These are phyloP conservation scores for Pythium aquatile DNA, from an alignment of 352 stramenopile genomes.

Conservation along the genomic window DNA sequence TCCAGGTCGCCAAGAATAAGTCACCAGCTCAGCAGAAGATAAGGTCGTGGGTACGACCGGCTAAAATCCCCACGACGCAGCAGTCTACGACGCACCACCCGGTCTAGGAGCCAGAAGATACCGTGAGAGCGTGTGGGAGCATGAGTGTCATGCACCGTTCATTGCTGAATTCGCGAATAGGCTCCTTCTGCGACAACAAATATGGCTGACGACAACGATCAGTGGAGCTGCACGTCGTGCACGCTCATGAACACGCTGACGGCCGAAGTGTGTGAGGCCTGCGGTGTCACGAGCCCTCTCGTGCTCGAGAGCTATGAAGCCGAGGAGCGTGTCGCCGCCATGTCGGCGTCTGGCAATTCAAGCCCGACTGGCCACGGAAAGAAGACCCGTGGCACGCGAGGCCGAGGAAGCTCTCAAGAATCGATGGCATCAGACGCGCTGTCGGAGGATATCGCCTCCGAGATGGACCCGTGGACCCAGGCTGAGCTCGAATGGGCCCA, in stretches of 20 bases:
- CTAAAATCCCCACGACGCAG: too few species aligned
- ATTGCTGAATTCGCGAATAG: not conserved
- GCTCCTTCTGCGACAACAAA: not conserved
- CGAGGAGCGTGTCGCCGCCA: slow-evolving; percentile 36
- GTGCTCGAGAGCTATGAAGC: slow-evolving; percentile 56
- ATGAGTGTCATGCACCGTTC: not conserved
- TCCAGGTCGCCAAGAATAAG: not conserved
- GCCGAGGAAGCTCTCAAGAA: slow-evolving; percentile 37
- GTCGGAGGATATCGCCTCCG: slow-evolving; percentile 31
- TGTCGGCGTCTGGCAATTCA: slow-evolving; percentile 8
- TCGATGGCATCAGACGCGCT: slow-evolving; percentile 36
- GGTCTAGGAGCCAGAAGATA: not conserved
- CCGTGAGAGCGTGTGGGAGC: not conserved
- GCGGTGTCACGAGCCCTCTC: slow-evolving; percentile 62
- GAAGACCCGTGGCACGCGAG: slow-evolving; percentile 9
- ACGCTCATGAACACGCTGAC: slow-evolving; percentile 63
- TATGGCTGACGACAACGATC: slow-evolving; percentile 30
- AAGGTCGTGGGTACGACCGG: not conserved
- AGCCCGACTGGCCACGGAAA: not conserved
- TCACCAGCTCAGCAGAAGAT: not conserved
- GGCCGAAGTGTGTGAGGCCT: slow-evolving; percentile 56
- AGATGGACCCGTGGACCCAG: slow-evolving; percentile 59
- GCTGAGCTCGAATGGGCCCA: slow-evolving; percentile 69
- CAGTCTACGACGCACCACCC: too few species aligned
- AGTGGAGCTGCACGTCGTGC: slow-evolving; percentile 55